These are phyloP conservation scores for Fusarium pseudograminearum DNA, from an alignment of 2,329 filamentous ascomycete genomes.

Conservation along the genomic window DNA sequence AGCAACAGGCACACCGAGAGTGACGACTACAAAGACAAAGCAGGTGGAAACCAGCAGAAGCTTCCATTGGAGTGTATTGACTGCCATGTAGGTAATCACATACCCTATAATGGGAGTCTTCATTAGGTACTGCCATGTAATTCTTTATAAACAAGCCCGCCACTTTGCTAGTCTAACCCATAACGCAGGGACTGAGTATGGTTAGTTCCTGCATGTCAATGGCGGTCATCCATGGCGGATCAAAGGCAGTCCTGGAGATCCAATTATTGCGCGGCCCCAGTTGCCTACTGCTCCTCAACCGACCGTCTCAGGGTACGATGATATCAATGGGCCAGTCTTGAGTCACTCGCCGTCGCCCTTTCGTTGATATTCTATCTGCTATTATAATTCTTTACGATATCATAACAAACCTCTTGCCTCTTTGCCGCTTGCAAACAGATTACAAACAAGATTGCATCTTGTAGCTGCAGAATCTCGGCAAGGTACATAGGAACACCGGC, in stretches of 20 bases:
- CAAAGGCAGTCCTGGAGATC: slow-evolving; percentile 24
- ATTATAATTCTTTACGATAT: background rate
- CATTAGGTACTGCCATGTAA: background rate
- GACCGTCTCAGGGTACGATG: slow-evolving; percentile 1
- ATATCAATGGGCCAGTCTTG: slow-evolving; percentile 8
- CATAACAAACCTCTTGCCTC: slow-evolving; percentile 10
- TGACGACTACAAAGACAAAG: slow-evolving; percentile 46
- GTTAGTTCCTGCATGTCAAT: slow-evolving; percentile 29
- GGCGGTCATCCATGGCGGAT: slow-evolving; percentile 31
- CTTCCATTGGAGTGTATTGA: slow-evolving; percentile 31
- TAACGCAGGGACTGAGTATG: slow-evolving; percentile 13
- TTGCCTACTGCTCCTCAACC: slow-evolving; percentile 17
- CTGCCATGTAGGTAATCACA: background rate
- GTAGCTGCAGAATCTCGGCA: slow-evolving; percentile 11
- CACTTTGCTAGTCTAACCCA: slow-evolving; percentile 16
- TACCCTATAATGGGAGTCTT: background rate
- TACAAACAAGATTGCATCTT: slow-evolving; percentile 24
- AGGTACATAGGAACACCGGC: slow-evolving; percentile 6
- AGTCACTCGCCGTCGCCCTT: slow-evolving; percentile 8
- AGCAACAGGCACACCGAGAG: slow-evolving; percentile 45
- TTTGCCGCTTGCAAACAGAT: slow-evolving; percentile 15
- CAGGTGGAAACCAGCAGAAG: slow-evolving; percentile 42
- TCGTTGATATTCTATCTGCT: background rate
- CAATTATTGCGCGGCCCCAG: slow-evolving; percentile 27
- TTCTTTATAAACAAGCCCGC: slow-evolving; percentile 10